Evolutionary conservation across 2,329 filamentous ascomycete species (phyloP), one percentile per base, ranked within the genome.

Genomic region (Esteya vermicola): DNA sequence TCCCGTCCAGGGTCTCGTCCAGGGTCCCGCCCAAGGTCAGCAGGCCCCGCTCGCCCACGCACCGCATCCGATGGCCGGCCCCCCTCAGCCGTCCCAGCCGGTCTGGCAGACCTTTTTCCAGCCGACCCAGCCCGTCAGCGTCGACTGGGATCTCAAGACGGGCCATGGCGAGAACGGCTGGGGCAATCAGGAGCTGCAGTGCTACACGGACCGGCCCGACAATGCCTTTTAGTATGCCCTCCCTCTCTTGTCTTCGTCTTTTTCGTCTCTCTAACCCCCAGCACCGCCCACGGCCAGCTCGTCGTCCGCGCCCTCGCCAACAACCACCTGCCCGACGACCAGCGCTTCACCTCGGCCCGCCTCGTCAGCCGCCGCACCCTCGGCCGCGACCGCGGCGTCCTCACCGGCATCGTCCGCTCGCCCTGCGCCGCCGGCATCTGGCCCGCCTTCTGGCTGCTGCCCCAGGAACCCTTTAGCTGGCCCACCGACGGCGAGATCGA

Each of bases 361-460:
- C 42, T 44, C 18, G 42, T 41, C 39, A 41, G 39, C 39, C 39
- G 42, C 6, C 39, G 41, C 26, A 19, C 42, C 6, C 39, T 44
- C 9, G 42, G 35, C n/a, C 39, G 38, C 31, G 42, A 44, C 33
- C 30, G 39, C 7, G 42, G 42, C 33, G 38, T 35, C 9, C 32
- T 44, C 8, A 44, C 42, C 2, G 39, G 30, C 26, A 13, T 36
- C 16, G 22, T 44, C 6, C 32, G 21, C 26, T 38, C 31, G n/a
- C 42, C 42, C 8, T 44, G 42, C n/a, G 42, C 42, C 9, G 20
- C 25, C 12, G 39, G 42, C 20, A 34, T 44, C 10, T 44, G 42
- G 42, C 42, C 71, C 0, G 71, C 71, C 1, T 44, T 40, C 14
- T 44, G 42, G 42, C 42, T 41, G 32, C 32, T 44, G 30, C 39